These are phyloP conservation scores for Obba rivulosa DNA, from an alignment of 768 basidiomycete species.

Conservation along the genomic window DNA sequence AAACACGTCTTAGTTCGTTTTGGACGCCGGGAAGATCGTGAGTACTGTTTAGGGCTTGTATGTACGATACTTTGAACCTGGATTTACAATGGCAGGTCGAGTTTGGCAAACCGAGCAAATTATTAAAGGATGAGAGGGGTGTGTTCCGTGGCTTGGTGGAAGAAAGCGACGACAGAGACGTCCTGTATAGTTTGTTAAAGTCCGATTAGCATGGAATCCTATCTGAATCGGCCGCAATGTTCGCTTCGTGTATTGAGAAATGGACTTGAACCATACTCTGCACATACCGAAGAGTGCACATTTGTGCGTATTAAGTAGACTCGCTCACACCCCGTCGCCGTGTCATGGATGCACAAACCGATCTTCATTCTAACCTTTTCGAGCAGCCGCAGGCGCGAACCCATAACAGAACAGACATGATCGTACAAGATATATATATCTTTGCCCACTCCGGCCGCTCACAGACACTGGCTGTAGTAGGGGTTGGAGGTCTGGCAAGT, in stretches of 20 bases:
- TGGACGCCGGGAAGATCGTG: conserved; percentile 36
- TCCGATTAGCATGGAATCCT: too few species aligned
- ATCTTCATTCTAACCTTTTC: too few species aligned
- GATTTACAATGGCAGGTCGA: conserved; percentile 30
- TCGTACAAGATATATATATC: too few species aligned
- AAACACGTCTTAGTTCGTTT: conserved; percentile 31
- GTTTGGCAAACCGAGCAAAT: conserved; percentile 43
- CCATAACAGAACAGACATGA: too few species aligned
- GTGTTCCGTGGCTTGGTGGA: conserved; percentile 50
- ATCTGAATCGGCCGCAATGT: too few species aligned
- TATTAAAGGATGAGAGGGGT: conserved; percentile 50
- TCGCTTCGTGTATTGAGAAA: too few species aligned
- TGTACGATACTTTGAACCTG: background rate
- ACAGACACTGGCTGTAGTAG: background rate
- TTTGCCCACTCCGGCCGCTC: too few species aligned
- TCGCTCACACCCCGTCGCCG: too few species aligned
- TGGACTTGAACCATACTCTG: too few species aligned
- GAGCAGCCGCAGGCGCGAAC: too few species aligned
- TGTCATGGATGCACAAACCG: too few species aligned
- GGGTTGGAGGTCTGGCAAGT: conserved; percentile 10
- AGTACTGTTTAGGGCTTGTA: background rate
- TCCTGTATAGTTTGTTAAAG: conserved; percentile 37
- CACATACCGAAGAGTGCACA: background rate
- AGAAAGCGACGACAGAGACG: conserved; percentile 47
- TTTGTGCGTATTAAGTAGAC: too few species aligned